Base-by-base conservation (phyloP, 2,329 filamentous ascomycete genomes). In the Chaetoscypha palmicola region DNA sequence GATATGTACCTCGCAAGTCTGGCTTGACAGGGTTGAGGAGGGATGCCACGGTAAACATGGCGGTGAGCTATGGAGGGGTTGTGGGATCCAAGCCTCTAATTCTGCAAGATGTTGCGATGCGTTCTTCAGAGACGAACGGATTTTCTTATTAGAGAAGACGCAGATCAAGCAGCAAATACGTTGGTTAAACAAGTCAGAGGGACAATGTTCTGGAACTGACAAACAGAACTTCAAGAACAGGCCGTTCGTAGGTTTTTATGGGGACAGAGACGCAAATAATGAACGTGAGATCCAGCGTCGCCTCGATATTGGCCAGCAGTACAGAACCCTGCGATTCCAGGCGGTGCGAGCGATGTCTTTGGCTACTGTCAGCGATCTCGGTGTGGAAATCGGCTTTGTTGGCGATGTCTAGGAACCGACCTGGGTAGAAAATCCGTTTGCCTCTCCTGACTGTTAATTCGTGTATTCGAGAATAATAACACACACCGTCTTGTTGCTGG, bases 41-140 rank as follows among this genome's bases (percentile, higher is more conserved):
- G 52, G 77, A 80, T 28, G 76, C 70, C 52, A 85, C 70, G 37
- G 81, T 78, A 48, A 82, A 63, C 81, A 85, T 85, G 48, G 49
- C 51, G 58, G 52, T 59, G 58, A 57, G 51, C 23, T 38, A 38
- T 50, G 48, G 44, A 37, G 35, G 33, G 39, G 51, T 48, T 47
- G 49, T 43, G 48, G 41, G 45, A 45, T 32, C 41, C 53, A 33
- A 34, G 41, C 46, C 40, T 55, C 49, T 45, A 51, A 46, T 43
- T 51, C 51, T 58, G 57, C 56, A 58, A 49, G 50, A 47, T 41
- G 35, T 36, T 40, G 42, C 43, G 44, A 51, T 47, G 48, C 16
- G 43, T 38, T 49, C 44, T 52, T 51, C 38, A 41, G 48, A 46
- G 46, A 50, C 48, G 49, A 56, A 53, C 23, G 43, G 41, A 48